Evolutionary conservation across 2,329 filamentous ascomycete genomes (phyloP), one percentile per base, ranked within the genome.

Genomic region (Cladophialophora chaetospira): DNA sequence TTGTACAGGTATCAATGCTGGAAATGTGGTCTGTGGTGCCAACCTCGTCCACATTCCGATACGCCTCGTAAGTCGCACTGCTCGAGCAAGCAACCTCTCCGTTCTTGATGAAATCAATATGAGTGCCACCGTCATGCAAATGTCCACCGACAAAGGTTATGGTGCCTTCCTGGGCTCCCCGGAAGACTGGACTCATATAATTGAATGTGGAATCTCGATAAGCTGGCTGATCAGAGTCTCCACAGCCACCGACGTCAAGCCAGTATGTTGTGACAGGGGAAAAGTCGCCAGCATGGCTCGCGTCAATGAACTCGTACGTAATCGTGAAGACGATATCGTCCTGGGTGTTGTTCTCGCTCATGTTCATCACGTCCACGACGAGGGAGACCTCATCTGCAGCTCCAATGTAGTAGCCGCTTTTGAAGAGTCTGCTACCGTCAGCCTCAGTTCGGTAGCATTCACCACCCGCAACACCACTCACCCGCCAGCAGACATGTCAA

Each of bases 41-140:
- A 4, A 3, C 35, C 9, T 49, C 29, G 11, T 29, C 36, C 4
- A 31, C 19, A n/a, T 47, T 38, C 4, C 4, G 35, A 21, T 57
- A 46, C 15, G 11, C 15, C 11, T 26, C 2, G 47, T 60, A 60
- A 1, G n/a, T 3, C 15, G 57, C 53, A 5, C 28, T 46, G 19
- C 40, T 28, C n/a, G 15, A 29, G 38, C 57, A 60, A 19, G 48
- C 33, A 5, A 49, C 42, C 28, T 42, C 31, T 3, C 43, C 52
- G 19, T 60, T 60, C 40, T 53, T 56, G 21, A 42, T 11, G 21
- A 60, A 17, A 9, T 60, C 33, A 23, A 60, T 40, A 15, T 53
- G 53, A 5, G 57, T 60, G 21, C 57, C 57, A 11, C 57, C 57
- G 35, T 60, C 57, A 29, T 60, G 57, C 2, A 60, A n/a, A 48